These are phyloP conservation scores for Phytopythium vexans DNA, from an alignment of 352 stramenopile species.

Conservation along the genomic window DNA sequence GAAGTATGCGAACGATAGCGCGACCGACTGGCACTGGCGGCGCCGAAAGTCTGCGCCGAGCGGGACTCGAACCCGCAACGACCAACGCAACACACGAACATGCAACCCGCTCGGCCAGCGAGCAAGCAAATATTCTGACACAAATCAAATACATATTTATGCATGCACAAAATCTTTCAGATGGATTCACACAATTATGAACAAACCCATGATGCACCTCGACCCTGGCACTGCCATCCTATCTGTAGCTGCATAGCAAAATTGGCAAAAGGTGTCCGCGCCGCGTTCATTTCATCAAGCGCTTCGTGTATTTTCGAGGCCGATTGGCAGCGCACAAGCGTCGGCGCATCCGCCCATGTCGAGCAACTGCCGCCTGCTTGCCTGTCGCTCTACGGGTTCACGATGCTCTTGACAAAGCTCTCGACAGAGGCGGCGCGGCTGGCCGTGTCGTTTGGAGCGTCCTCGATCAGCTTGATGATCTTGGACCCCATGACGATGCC, in stretches of 20 bases:
- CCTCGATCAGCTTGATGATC: slow-evolving; percentile 85
- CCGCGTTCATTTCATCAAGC: too few species aligned
- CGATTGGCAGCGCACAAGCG: background rate
- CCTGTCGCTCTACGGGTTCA: slow-evolving; percentile 25
- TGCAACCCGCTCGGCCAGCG: slow-evolving; percentile 20
- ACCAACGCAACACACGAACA: background rate
- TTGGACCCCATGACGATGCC: slow-evolving; percentile 88
- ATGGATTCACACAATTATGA: background rate
- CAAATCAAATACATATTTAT: background rate
- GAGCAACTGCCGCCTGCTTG: background rate
- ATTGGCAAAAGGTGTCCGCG: too few species aligned
- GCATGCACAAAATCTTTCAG: background rate
- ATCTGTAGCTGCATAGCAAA: too few species aligned
- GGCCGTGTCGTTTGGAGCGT: slow-evolving; percentile 47
- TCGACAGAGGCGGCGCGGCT: slow-evolving; percentile 69
- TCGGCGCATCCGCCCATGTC: background rate
- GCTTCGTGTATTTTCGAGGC: background rate
- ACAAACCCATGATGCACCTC: background rate
- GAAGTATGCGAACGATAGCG: slow-evolving; percentile 59
- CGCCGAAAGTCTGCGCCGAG: slow-evolving; percentile 5
- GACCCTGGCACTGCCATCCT: too few species aligned
- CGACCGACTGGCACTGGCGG: background rate
- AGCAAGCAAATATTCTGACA: background rate
- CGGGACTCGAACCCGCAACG: slow-evolving; percentile 66
- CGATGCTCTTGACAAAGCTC: slow-evolving; percentile 76